Base-by-base conservation (phyloP, 2,329 filamentous ascomycete genomes). In the Coccinonectria pachysandricola region DNA sequence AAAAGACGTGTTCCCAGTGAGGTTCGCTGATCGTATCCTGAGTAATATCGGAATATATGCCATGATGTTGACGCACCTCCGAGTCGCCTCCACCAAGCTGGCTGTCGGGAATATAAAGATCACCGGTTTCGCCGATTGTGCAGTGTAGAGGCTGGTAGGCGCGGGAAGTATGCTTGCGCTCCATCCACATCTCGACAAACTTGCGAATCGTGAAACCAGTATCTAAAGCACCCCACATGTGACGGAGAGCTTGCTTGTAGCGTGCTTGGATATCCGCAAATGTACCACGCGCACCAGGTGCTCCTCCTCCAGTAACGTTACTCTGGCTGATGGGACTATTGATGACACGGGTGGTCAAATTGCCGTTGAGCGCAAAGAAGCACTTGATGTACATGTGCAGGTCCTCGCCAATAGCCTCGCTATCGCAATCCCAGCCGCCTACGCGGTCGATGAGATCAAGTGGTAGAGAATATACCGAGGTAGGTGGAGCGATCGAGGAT, bases 311-410 rank as follows among this genome's bases (percentile, higher is more conserved):
- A 24, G 71, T 72, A 26, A 82, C 74, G 42, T 83, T 82, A 54
- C 68, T 80, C 49, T 82, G 78, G 53, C 77, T 82, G 31, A 80
- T 75, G 3, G 79, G 77, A 34, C 73, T 76, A 40, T 76, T 58
- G 15, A 84, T 64, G 4, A 76, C 71, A 24, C 68, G 65, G 23
- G 69, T 68, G 8, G 73, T 74, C 28, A 83, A 48, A 46, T 81
- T 74, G 3, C 79, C 79, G 35, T 78, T 79, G 11, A 81, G 65
- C 1, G 76, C 74, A 38, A 83, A 83, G 57, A 83, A 83, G 50
- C 76, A 82, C 60, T 83, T 83, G 36, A 83, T 63, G 46, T 79
- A 79, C 79, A 83, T 83, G 57, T 84, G 79, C 45, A 83, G 54
- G 45, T 83, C 79, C 52, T 84, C 79, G 21, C 79, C 79, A 39